Conservation (phyloP, 495 filamentous ascomycete genomes). For the Delitschia confertaspora region DNA sequence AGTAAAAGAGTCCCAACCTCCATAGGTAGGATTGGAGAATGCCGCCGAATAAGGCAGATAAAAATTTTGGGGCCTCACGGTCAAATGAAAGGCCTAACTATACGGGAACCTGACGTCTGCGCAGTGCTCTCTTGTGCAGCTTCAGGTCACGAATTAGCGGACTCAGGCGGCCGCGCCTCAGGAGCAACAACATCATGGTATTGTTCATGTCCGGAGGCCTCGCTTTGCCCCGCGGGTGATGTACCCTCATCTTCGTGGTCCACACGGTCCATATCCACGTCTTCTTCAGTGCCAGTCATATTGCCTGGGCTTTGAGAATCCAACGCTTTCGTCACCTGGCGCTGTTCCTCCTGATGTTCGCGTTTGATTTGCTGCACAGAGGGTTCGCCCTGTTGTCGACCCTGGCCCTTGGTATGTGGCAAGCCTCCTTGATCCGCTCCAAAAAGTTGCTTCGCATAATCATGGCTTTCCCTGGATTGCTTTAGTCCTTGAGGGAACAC, state of each 20-base stretch:
- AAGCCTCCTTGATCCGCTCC: constrained; percentile 12
- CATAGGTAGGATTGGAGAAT: no score
- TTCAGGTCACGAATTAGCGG: no score
- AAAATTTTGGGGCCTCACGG: no score
- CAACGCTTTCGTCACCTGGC: no score
- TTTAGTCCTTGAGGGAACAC: constrained; percentile 21
- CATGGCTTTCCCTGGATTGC: constrained; percentile 11
- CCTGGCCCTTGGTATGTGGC: not conserved
- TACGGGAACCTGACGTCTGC: no score
- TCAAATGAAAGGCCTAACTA: no score
- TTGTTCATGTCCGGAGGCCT: constrained; percentile 14
- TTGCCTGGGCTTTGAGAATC: constrained; percentile 11
- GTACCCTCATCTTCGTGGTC: constrained; percentile 19
- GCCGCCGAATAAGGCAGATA: no score
- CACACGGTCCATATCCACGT: constrained; percentile 13
- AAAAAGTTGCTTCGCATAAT: constrained; percentile 18
- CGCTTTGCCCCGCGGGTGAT: constrained; percentile 9
- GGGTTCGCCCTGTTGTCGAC: constrained; percentile 5
- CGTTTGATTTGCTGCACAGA: constrained; percentile 10
- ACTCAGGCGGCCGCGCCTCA: not conserved
- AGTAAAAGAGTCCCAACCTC: no score
- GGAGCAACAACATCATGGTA: constrained; percentile 9
- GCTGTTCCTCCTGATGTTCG: constrained; percentile 9
- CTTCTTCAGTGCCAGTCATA: no score
- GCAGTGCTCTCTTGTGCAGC: no score